Base-by-base conservation (phyloP, 1,284 basidiomycete species). In the Fistulinella staudtii region DNA sequence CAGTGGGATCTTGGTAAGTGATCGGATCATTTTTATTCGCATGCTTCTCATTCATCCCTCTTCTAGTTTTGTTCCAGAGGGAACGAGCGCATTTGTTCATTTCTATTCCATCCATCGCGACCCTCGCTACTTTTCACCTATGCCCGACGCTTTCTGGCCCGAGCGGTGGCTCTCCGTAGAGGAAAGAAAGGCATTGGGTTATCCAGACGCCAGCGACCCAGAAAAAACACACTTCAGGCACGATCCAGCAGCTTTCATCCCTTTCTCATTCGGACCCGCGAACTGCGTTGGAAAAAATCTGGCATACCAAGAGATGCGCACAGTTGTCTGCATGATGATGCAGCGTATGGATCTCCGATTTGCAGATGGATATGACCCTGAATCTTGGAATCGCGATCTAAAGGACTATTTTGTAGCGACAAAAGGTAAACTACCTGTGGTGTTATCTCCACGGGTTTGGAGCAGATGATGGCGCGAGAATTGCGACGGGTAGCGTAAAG, bases 51-150 rank as follows among this genome's bases (percentile, higher is more conserved):
- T 36, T 48, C 55, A n/a, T 52, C 46, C 29, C 43, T 33, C 20
- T 45, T 34, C 18, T 46, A 80, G 76, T 36, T 73, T 68, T 46
- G 59, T 80, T 3, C 73, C 76, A 2, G 74, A 75, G 53, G 71
- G 71, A 24, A 77, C 74, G 2, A 68, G 64, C 33, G 64, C 75
- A 10, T 72, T 68, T 43, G 60, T 77, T 29, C 73, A 75, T 27
- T 64, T 63, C 10, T 77, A 78, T 53, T 67, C 67, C 22, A 54
- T 78, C 8, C 77, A 78, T 36, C 60, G 67, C 22, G 61, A 66
- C 43, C 57, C 66, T 10, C 59, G 62, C 14, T 52, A 72, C 53
- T 73, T 73, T 46, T 68, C 57, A 3, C 68, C 68, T 3, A 53
- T 52, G 23, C 69, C 71, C n/a, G 61, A 72, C 21, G 36, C 51